Conservation (phyloP, 805 yeast genomes). For the Saturnispora quitensis region DNA sequence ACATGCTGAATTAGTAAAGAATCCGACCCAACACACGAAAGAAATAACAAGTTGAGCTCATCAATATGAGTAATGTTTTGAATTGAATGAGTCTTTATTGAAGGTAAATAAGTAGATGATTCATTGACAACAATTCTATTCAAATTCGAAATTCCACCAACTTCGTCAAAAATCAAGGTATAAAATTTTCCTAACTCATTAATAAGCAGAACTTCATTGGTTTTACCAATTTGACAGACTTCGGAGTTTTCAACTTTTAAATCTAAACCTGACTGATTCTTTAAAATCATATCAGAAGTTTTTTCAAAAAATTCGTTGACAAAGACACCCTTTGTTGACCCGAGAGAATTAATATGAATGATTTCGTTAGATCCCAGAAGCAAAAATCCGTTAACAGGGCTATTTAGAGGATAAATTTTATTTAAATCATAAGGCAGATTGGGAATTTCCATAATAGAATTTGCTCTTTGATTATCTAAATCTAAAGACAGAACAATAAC, state of each 20-base stretch:
- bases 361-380: slow-evolving; percentile 68
- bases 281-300: slow-evolving; percentile 31
- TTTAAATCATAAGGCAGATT: slow-evolving; percentile 70
- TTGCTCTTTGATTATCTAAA: slow-evolving; percentile 44
- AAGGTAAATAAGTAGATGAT: slow-evolving; percentile 13
- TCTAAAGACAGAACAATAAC: slow-evolving; percentile 64
- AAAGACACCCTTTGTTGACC: slow-evolving; percentile 53
- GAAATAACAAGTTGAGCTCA: slow-evolving; percentile 39
- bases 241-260: slow-evolving; percentile 47
- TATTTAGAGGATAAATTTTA: slow-evolving; percentile 50
- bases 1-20: slow-evolving; percentile 38
- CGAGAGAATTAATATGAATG: slow-evolving; percentile 71
- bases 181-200: slow-evolving; percentile 36
- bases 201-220: slow-evolving; percentile 31
- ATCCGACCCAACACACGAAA: slow-evolving; percentile 55
- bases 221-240: slow-evolving; percentile 26
- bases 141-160: slow-evolving; percentile 30
- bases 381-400: slow-evolving; percentile 62
- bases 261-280: slow-evolving; percentile 42
- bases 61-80: slow-evolving; percentile 32
- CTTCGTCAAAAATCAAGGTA: slow-evolving; percentile 24
- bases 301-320: slow-evolving; percentile 45
- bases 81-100: slow-evolving; percentile 27
- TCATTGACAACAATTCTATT: slow-evolving; percentile 19
- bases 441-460: slow-evolving; percentile 56